These are phyloP conservation scores for Lactarius akahatsu DNA, from an alignment of 768 basidiomycete species.

Conservation along the genomic window DNA sequence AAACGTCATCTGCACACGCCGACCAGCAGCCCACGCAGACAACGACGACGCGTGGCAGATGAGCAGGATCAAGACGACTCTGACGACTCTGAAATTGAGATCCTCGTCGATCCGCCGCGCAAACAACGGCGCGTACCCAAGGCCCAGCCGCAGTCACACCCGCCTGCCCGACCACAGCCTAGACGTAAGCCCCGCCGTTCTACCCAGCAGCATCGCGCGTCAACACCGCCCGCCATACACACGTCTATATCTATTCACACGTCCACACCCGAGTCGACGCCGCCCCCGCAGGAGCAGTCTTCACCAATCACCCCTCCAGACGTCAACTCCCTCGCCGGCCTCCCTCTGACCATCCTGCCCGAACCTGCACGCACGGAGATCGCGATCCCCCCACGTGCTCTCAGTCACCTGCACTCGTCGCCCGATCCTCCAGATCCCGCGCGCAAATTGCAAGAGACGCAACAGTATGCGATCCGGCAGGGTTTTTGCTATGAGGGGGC, in stretches of 20 bases:
- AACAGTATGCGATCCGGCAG: not conserved
- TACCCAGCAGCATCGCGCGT: not conserved
- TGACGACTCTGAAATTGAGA: conserved; percentile 1
- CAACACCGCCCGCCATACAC: not conserved
- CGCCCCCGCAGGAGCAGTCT: not conserved
- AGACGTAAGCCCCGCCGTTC: not conserved
- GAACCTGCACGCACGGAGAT: conserved; percentile 4
- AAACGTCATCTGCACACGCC: not conserved
- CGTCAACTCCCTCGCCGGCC: conserved; percentile 4
- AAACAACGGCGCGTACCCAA: not conserved
- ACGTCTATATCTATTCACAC: not conserved
- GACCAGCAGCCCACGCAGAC: not conserved
- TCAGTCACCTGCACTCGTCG: conserved; percentile 7
- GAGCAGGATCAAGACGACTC: not conserved
- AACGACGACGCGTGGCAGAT: conserved; percentile 10
- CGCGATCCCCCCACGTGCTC: conserved; percentile 14
- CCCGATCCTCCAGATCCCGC: conserved; percentile 2
- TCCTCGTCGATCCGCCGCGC: not conserved
- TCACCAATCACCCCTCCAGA: not conserved
- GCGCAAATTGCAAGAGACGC: too few species aligned
- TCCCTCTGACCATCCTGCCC: conserved; percentile 12
- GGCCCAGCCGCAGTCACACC: not conserved
- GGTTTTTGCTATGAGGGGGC: conserved; percentile 23
- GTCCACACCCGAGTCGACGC: not conserved
- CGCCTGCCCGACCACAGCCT: not conserved